Conservation (phyloP, 75 land plant species). For the Selaginella tamariscina region DNA sequence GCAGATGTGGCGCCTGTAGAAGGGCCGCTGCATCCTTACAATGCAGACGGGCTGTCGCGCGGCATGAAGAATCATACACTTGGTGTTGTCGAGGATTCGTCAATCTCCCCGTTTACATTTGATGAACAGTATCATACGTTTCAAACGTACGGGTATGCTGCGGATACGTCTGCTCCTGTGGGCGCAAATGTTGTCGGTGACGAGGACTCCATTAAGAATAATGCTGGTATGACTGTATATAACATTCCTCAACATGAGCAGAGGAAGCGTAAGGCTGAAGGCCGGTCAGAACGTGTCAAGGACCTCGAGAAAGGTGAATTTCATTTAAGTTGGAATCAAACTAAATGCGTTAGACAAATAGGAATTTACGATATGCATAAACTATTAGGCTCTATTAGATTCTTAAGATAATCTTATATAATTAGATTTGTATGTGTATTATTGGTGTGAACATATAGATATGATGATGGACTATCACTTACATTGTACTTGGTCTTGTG, state of each 20-base stretch:
- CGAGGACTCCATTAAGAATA: slow-evolving; percentile 27
- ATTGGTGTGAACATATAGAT: too few species aligned
- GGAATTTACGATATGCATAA: too few species aligned
- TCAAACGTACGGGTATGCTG: slow-evolving; percentile 79
- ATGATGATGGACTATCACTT: too few species aligned
- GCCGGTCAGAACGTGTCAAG: slow-evolving; percentile 24
- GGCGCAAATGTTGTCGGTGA: slow-evolving; percentile 56
- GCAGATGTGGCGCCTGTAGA: slow-evolving; percentile 87
- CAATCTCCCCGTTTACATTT: slow-evolving; percentile 68
- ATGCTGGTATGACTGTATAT: slow-evolving; percentile 56
- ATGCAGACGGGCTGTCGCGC: slow-evolving; percentile 80
- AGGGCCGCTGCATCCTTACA: slow-evolving; percentile 93
- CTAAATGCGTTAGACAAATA: too few species aligned
- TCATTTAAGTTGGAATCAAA: too few species aligned
- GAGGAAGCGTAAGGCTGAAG: slow-evolving; percentile 37
- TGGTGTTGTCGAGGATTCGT: slow-evolving; percentile 84
- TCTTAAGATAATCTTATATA: too few species aligned
- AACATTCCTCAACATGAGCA: slow-evolving; percentile 75
- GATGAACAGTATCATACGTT: slow-evolving; percentile 97
- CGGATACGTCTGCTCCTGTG: slow-evolving; percentile 54
- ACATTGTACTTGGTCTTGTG: too few species aligned
- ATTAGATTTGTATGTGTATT: too few species aligned
- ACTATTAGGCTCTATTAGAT: too few species aligned
- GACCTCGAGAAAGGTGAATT: neutral
- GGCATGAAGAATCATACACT: slow-evolving; percentile 86